These are phyloP conservation scores for Cyphellophora attinorum DNA, from an alignment of 2,329 filamentous ascomycete species.

Conservation along the genomic window DNA sequence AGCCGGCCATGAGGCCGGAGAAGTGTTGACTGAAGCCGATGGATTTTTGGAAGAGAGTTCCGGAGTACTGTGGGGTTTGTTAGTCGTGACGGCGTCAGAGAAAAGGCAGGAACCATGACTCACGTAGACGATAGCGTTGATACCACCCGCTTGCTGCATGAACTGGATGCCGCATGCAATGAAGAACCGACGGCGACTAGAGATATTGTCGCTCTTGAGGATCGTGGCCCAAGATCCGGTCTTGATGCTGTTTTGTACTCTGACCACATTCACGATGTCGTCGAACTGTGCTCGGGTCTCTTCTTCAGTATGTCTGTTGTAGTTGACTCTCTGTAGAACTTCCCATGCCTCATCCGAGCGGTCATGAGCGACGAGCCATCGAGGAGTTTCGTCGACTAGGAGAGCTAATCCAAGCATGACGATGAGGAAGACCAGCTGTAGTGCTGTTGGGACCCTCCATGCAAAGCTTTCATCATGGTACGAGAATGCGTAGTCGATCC, in stretches of 20 bases:
- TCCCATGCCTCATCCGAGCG: constrained; percentile 41
- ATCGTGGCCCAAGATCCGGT: constrained; percentile 22
- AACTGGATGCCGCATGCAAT: constrained; percentile 48
- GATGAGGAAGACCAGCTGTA: constrained; percentile 32
- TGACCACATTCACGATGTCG: constrained; percentile 4
- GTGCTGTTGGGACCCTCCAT: constrained; percentile 32
- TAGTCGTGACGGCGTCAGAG: too few species aligned
- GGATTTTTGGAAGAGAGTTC: constrained; percentile 32
- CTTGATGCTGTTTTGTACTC: constrained; percentile 2
- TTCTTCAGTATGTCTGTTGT: background rate
- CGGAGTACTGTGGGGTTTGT: too few species aligned
- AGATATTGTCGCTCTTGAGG: constrained; percentile 49
- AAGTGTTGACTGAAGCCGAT: constrained; percentile 29
- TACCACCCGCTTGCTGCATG: constrained; percentile 40
- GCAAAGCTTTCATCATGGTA: constrained; percentile 22
- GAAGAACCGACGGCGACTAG: constrained; percentile 44
- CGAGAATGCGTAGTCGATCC: constrained; percentile 37
- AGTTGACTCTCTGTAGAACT: constrained; percentile 25
- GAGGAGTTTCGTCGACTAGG: constrained; percentile 35
- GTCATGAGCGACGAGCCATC: constrained; percentile 49
- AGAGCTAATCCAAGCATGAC: constrained; percentile 29
- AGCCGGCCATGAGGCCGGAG: constrained; percentile 41
- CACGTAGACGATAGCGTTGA: constrained; percentile 35
- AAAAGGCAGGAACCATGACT: too few species aligned
- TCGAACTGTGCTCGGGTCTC: constrained; percentile 1